Base-by-base conservation (phyloP, 441 rosid genomes). In the Brassica hybrid region DNA sequence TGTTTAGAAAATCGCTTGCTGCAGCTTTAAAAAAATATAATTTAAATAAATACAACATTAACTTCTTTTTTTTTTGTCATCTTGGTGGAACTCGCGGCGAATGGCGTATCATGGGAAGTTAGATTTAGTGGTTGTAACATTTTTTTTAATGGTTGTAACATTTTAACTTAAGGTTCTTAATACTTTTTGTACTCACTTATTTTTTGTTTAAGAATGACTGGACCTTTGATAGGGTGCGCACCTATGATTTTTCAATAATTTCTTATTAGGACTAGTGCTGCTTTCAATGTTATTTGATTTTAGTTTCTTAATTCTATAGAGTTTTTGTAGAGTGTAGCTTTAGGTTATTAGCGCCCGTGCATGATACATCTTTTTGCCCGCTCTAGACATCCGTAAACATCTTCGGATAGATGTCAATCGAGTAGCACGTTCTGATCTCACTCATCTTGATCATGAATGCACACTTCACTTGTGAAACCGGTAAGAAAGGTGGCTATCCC, bases 131-230 rank as follows among this genome's bases (percentile, higher is more conserved):
- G 50, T 12, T 43, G 14, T 41, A 41, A 10, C 43, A 38, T 38
- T 38, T 41, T 41, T 11, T 43, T 43, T 3, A 3, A 43, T 41
- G 14, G 14, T 43, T 43, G 14, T 45, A 45, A 45, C 16, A 45
- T 13, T 45, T 45, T 45, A 45, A 45, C 16, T 45, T 45, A 36
- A 13, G 16, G 54, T 45, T 13, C 16, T 45, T 45, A 45, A 45
- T 45, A 45, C 54, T 50, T 50, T 50, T 50, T 50, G 56, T 50
- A 3, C 17, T 50, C 56, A 50, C 56, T 50, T 50, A 50, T 50
- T 3, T 50, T 50, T n/a, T 50, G 56, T 50, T 50, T 50, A 50
- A 50, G 56, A 50, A 50, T 50, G 56, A 50, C 56, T 50, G 56
- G 56, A 43, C 50, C n/a, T 43, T 43, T 43, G 50, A 41, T 11